Conservation (phyloP, 192 early-diverging fungal genomes). For the Entomortierella beljakovae region DNA sequence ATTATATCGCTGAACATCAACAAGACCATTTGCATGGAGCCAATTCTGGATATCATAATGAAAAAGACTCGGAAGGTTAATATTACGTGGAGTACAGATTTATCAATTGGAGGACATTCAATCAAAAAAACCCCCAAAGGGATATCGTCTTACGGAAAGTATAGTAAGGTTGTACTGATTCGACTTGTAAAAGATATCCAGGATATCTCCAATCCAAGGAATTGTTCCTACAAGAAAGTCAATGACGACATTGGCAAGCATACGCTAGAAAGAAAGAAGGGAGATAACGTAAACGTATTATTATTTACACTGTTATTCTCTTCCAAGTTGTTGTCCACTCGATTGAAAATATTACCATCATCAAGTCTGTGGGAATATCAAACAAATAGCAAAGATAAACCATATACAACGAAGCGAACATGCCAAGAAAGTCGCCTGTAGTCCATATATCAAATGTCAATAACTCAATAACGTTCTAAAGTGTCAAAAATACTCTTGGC, state of each 20-base stretch:
- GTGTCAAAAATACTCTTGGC: no score
- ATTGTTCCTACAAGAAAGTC: constrained; percentile 41
- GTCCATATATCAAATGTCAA: neutral
- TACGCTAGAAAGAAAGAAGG: constrained; percentile 15
- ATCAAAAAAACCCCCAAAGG: neutral
- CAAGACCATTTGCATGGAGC: constrained; percentile 34
- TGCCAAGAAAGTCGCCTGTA: constrained; percentile 39
- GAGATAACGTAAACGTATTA: neutral
- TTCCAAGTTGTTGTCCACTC: neutral
- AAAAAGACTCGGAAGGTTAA: neutral
- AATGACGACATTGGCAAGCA: constrained; percentile 39
- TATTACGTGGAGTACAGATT: neutral
- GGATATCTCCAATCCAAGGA: constrained; percentile 43
- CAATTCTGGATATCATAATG: constrained; percentile 19
- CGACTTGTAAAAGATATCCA: constrained; percentile 50
- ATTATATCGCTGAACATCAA: constrained; percentile 41
- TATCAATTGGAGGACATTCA: neutral
- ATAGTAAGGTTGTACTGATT: constrained; percentile 52
- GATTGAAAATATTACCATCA: no score
- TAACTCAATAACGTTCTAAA: neutral
- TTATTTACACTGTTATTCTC: neutral
- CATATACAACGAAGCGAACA: constrained; percentile 38
- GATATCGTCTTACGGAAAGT: constrained; percentile 45
- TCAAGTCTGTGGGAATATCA: constrained; percentile 24
- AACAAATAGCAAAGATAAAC: constrained; percentile 39